A percentile compares a stretch with the other conserved stretches of the same genome.
phyloP scores from a whole-genome alignment of 1,139 yeast genomes.

The Candida sojae region DNA sequence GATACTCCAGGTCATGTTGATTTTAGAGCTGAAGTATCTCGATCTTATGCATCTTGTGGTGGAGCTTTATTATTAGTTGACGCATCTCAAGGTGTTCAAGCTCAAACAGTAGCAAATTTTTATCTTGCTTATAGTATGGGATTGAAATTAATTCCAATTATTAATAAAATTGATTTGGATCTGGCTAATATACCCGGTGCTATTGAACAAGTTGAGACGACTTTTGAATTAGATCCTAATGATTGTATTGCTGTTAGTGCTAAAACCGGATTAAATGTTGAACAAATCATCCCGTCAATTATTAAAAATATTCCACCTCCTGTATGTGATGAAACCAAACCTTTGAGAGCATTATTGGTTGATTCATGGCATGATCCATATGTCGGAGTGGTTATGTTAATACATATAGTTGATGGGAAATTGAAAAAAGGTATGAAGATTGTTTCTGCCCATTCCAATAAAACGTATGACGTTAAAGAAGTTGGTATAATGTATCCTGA shows the following conservation, averaged over 20 bases:
- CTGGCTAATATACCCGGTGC: conserved; percentile 84
- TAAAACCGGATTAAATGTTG: conserved; percentile 84
- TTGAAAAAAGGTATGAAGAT: conserved; percentile 75
- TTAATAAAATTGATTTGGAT: conserved; percentile 88
- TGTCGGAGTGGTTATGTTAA: conserved; percentile 87
- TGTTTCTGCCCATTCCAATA: conserved; percentile 73
- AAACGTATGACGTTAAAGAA: conserved; percentile 83
- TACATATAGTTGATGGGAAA: conserved; percentile 81
- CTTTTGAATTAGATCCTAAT: conserved; percentile 75
- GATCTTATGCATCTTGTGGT: conserved; percentile 95
- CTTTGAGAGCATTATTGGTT: conserved; percentile 77
- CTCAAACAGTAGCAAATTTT: conserved; percentile 96
- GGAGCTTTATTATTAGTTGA: conserved; percentile 91
- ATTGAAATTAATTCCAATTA: conserved; percentile 79
- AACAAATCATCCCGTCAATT: conserved; percentile 72
- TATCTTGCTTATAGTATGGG: conserved; percentile 87
- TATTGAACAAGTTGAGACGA: conserved; percentile 77
- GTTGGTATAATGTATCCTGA: conserved; percentile 97
- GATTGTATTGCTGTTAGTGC: conserved; percentile 90
- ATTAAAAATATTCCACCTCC: conserved; percentile 78
- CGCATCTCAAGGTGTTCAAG: conserved; percentile 96
- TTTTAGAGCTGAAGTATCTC: conserved; percentile 87
- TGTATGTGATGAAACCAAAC: conserved; percentile 50
- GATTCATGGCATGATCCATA: conserved; percentile 98
- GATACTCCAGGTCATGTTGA: conserved; percentile 99